These are phyloP conservation scores for Chrysanthemum seticuspe DNA, from an alignment of 129 eudicot species.

Conservation along the genomic window DNA sequence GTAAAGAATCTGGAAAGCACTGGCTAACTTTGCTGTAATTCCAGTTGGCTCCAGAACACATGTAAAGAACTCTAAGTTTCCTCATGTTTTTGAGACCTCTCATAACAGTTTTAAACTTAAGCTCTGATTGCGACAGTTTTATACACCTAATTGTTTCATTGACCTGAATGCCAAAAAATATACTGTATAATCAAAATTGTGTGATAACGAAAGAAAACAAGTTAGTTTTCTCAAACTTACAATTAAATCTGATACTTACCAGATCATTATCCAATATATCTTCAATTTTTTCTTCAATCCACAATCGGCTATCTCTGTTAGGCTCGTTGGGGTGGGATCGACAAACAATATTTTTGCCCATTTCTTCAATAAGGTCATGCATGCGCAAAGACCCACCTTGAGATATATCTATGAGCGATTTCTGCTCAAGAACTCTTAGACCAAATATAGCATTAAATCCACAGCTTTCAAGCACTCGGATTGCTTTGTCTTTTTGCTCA, in stretches of 20 bases:
- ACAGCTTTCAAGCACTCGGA: background rate
- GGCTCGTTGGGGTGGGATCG: background rate
- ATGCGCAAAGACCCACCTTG: background rate
- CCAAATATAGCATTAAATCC: background rate
- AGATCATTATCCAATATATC: no score
- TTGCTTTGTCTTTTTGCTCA: background rate
- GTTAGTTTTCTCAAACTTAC: no score
- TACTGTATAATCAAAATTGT: background rate
- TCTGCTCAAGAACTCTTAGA: background rate
- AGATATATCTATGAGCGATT: background rate
- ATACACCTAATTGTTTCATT: background rate
- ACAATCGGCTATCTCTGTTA: constrained; percentile 4
- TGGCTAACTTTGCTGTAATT: background rate
- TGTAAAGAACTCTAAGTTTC: background rate
- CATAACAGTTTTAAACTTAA: background rate
- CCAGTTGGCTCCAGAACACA: background rate
- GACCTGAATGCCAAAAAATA: background rate
- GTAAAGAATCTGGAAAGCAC: background rate
- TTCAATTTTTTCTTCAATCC: background rate
- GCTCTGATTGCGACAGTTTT: background rate
- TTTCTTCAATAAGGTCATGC: constrained; percentile 11
- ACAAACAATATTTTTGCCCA: background rate
- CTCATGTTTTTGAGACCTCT: background rate
- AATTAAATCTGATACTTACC: no score
- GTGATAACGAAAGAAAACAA: no score